A percentile compares a stretch with the other conserved stretches of the same genome.
These are phyloP conservation scores for Carex sylvatica DNA, from an alignment of 202 grass and related monocot species.

Conservation along the genomic window DNA sequence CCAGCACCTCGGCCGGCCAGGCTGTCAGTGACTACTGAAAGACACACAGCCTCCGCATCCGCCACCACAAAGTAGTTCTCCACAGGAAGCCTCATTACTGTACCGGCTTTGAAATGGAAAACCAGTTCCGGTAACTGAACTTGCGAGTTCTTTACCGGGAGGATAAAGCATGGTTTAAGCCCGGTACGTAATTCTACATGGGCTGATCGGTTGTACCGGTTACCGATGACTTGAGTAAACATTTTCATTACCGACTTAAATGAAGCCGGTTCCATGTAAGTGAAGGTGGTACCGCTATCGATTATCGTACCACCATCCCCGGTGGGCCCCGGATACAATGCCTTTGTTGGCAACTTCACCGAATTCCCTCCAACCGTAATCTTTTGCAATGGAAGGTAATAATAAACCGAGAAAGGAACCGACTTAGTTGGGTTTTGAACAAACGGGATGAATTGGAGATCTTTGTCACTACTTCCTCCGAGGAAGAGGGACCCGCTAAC, in stretches of 20 bases:
- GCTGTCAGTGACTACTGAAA: slow-evolving; percentile 56
- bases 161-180: slow-evolving; percentile 68
- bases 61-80: slow-evolving; percentile 75
- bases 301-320: slow-evolving; percentile 68
- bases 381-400: slow-evolving; percentile 51
- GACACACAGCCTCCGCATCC: slow-evolving; percentile 49
- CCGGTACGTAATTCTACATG: slow-evolving; percentile 44
- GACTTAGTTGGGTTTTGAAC: slow-evolving; percentile 28
- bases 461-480: background rate
- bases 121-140: slow-evolving; percentile 59
- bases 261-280: slow-evolving; percentile 57
- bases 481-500: slow-evolving; percentile 70
- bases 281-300: slow-evolving; percentile 87
- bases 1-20: background rate
- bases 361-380: slow-evolving; percentile 48
- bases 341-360: slow-evolving; percentile 40
- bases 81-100: slow-evolving; percentile 59
- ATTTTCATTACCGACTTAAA: slow-evolving; percentile 43
- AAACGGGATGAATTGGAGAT: slow-evolving; percentile 47
- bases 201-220: slow-evolving; percentile 51
- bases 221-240: slow-evolving; percentile 36
- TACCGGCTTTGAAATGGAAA: slow-evolving; percentile 54
- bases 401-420: slow-evolving; percentile 65
- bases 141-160: slow-evolving; percentile 27
- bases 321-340: slow-evolving; percentile 19